Base-by-base conservation (phyloP, 352 stramenopile genomes). In the Pythium phragmiticola region DNA sequence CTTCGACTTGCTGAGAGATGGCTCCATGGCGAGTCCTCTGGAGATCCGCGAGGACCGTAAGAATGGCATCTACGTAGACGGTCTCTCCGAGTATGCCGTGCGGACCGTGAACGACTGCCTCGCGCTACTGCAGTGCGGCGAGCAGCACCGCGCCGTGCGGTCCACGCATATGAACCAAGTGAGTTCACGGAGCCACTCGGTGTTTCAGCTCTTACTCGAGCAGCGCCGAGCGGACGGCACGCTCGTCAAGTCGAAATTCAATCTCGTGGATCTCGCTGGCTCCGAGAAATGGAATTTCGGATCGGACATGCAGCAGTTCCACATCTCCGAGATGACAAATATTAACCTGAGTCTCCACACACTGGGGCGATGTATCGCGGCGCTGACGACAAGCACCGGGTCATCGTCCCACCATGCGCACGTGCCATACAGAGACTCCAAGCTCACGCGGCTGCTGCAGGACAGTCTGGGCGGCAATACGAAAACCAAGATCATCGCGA, bases 301-400 rank as follows among this genome's bases (percentile, higher is more conserved):
- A 23, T 63, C 82, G 14, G 75, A 95, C 30, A 97, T 98, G 85
- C 74, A 73, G 46, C 74, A 89, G 8, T 73, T 86, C 56, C 90
- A 96, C 63, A 87, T 97, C 43, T 92, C 80, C 13, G 93, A 98
- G 67, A 96, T 98, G 89, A 98, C 88, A 16, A 97, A 95, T 63
- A 98, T 98, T 66, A 98, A 98, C 69, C 61, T 97, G 41, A 97
- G 85, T 71, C 79, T 98, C 14, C 89, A 97, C 65, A 97, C 88
- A 14, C 75, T 98, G 3, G 94, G 93, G 7, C 72, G 89, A 33
- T 97, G 88, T 54, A 97, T 98, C 34, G 82, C 84, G 7, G 73
- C 89, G 16, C 67, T 97, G 11, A 88, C 71, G 39, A 88, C 52
- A 14, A 39, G 34, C 11, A 39, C 7, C 11, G 34, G 34, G 2